Base-by-base conservation (phyloP, 176 grass and related monocot genomes). In the Microstegium vimineum region DNA sequence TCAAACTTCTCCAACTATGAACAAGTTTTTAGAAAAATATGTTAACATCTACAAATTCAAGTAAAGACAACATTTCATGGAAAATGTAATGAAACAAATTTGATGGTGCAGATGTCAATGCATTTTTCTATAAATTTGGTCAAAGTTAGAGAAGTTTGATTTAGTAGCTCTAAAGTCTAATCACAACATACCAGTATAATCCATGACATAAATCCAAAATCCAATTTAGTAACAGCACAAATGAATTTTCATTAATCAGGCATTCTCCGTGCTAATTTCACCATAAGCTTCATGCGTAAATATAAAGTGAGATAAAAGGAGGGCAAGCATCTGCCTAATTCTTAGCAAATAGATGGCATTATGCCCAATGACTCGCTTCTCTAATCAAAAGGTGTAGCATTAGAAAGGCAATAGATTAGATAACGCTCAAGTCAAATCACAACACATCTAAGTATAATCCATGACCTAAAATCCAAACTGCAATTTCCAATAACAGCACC, bases 391-490 rank as follows among this genome's bases (percentile, higher is more conserved):
- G 67, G 49, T 26, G 40, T 4, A 42, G 40, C 15, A 43, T 59
- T 69, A 30, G 4, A 60, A 28, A 71, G 32, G 5, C 12, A 31
- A 64, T 52, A 51, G n/a, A 60, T 17, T 46, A 38, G 16, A 37
- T 34, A 54, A 26, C 35, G 11, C 32, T 67, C 25, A 77, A n/a
- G 27, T 30, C 16, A 41, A 41, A 60, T 59, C 20, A 10, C 8
- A 85, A 60, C 26, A 46, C 14, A 61, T 46, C 36, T 70, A 66
- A 77, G 7, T 69, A 84, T 26, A 85, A 62, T 62, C 32, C 51
- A 70, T 47, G 14, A 47, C 9, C 35, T 34, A 23, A 23, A 76
- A 61, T 60, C 8, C 18, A 60, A 77, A 76, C 3, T 59, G 5
- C 22, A 84, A 23, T 68, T 69, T 77, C 20, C 20, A 60, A 59